Evolutionary conservation across 2,329 filamentous ascomycete genomes (phyloP), one percentile per base, ranked within the genome.

Genomic region (Monilinia laxa): DNA sequence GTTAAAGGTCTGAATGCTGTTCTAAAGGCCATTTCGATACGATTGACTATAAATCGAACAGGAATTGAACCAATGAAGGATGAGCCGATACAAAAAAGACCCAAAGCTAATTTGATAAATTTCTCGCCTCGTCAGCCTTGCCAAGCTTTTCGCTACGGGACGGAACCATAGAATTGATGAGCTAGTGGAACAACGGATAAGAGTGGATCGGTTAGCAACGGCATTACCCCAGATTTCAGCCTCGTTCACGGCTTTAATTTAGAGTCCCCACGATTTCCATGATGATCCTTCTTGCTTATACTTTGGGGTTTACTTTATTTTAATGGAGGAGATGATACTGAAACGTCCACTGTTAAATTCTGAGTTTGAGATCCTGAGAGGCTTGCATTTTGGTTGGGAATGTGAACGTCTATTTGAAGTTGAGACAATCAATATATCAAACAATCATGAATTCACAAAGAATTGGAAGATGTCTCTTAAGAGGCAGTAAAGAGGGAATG

Each of bases 1-100:
- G 70, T 57, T 18, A 75, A 55, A 1, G 73, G 69, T 40, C 74
- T 66, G 16, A 75, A 38, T 40, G 67, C 68, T 63, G 69, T 66
- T 71, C 68, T 62, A 20, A 71, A 71, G 28, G 68, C 69, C 75
- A 76, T 76, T 67, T 0, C 12, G 10, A 25, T 38, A 3, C 1
- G 1, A 20, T 1, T 2, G 2, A 9, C 58, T 25, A 23, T 45
- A 0, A 12, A 28, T n/a, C 35, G n/a, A 40, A 20, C 14, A 28
- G 45, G 20, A 52, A 42, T 38, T 38, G 3, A 12, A 20, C 20
- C 35, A 56, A 35, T 35, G 25, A 23, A 18, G 11, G 20, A 38
- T 9, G 47, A 40, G 20, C 16, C 5, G 31, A 20, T 38, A 4
- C n/a, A 2, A 25, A 18, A 51, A 42, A 42, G 40, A 9, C 6